Evolutionary conservation across 768 basidiomycete genomes (phyloP), one percentile per base, ranked within the genome.

Genomic region (Termitomyces sp.): DNA sequence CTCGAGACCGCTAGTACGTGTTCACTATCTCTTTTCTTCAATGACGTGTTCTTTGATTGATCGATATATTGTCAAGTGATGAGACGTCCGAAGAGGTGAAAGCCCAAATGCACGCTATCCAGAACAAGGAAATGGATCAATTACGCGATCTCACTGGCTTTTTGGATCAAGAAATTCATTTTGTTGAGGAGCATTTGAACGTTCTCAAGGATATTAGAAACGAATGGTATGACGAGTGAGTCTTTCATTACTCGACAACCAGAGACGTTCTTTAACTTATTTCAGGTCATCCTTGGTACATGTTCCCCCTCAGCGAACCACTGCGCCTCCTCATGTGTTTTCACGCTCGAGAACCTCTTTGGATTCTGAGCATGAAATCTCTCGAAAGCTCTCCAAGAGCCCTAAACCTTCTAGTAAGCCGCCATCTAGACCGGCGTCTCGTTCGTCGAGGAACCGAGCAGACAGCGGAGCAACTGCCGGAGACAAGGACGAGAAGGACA

Each of bases 41-140:
- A 35, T 10, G 52, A 48, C n/a, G 4, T 1, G 47, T 49, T 20
- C 16, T 16, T 31, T 46, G 12, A 35, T 36, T 59, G 29, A 51
- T 52, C 53, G 59, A 3, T 52, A 44, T 23, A 1, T 51, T 46
- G 48, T 9, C 60, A 94, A n/a, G 94, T 61, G 92, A 96, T 53
- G 93, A 97, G 69, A 86, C 88, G 0, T 80, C 84, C 9, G 89
- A 94, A 64, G 91, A 95, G 58, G 81, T 95, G 0, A 87, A 84
- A n/a, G 78, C 78, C 3, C 83, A 89, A 35, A 91, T 95, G 79
- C 80, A 82, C 47, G 78, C 77, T 0, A 88, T 97, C 45, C 89
- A 92, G 64, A 86, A 91, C 58, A 84, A 86, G 49, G 93, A 96
- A 64, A 74, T 82, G 25, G 71, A 76, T 27, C 89, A 93, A 60